Evolutionary conservation across 2,329 filamentous ascomycete genomes (phyloP), one percentile per base, ranked within the genome.

Genomic region (Colletotrichum navitas): DNA sequence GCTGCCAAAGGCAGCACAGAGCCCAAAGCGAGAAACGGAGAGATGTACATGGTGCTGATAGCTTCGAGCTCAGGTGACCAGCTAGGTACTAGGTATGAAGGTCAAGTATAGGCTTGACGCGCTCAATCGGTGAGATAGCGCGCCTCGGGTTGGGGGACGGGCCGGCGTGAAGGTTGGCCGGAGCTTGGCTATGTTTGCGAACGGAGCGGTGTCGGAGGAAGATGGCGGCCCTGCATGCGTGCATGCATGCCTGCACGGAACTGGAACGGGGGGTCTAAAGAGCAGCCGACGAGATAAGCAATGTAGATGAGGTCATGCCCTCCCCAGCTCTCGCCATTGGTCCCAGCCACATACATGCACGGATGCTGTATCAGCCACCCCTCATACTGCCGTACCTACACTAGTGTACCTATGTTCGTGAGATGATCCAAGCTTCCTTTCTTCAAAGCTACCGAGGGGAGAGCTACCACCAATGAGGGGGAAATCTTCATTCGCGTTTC

Each of bases 131-230:
- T 26, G 56, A 61, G 41, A 29, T 51, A n/a, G 32, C 49, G 56
- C 39, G 56, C 68, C 55, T 55, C 43, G 32, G 56, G 47, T 61
- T 41, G 34, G 36, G n/a, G 39, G 4, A 56, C 32, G 41, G 39
- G 26, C 59, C n/a, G 59, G 59, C 59, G 45, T 26, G 18, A n/a
- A 24, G 47, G 45, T 62, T 39, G 12, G 12, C 45, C 60, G 34
- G 34, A 63, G 60, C 60, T 52, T 63, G 16, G n/a, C 60, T 52
- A 16, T 41, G 32, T 32, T 45, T 63, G 65, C 68, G 67, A 68
- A 36, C 64, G 58, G 68, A 68, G 68, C 69, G 66, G 47, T 64
- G 69, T 72, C 69, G 69, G 69, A 69, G 47, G 47, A 32, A 69
- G 45, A 66, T 43, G 36, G 45, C 32, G 43, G 60, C 34, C 10